phyloP scores from a whole-genome alignment of 2,329 filamentous ascomycete species.

The Acephala macrosclerotiorum region DNA sequence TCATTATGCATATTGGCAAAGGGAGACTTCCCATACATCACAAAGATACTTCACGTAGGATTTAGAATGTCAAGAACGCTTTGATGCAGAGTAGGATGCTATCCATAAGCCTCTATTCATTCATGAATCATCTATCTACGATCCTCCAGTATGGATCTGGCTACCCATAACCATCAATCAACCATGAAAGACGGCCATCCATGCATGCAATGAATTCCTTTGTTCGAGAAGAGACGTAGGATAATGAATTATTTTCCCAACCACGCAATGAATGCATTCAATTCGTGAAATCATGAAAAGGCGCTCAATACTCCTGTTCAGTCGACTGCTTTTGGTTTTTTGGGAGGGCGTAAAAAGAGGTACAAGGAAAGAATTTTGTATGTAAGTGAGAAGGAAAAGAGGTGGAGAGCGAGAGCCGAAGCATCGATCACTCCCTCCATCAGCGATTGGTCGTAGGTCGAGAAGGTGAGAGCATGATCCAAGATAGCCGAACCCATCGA shows the following conservation, averaged over 20 bases:
- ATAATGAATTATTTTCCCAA: slow-evolving; percentile 1
- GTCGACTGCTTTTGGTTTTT: background rate
- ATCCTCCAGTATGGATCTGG: slow-evolving; percentile 2
- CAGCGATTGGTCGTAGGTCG: background rate
- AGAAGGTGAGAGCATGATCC: background rate
- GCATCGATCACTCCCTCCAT: slow-evolving; percentile 2
- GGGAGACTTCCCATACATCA: no score
- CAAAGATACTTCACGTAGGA: no score
- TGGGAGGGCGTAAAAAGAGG: background rate
- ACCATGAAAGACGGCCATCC: background rate
- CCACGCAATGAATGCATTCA: slow-evolving; percentile 8
- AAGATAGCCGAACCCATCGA: background rate
- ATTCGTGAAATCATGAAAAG: background rate
- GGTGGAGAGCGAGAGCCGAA: background rate
- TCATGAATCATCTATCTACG: slow-evolving; percentile 3
- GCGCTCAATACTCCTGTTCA: background rate
- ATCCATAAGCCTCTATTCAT: background rate
- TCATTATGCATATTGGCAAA: no score
- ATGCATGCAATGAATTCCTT: background rate
- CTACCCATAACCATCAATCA: slow-evolving; percentile 1
- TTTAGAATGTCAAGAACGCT: no score
- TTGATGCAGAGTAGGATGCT: background rate
- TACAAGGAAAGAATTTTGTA: background rate
- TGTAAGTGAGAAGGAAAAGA: background rate
- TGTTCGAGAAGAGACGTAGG: background rate